Evolutionary conservation across 495 filamentous ascomycete species (phyloP).

Genomic region (Elasticomyces elasticus): DNA sequence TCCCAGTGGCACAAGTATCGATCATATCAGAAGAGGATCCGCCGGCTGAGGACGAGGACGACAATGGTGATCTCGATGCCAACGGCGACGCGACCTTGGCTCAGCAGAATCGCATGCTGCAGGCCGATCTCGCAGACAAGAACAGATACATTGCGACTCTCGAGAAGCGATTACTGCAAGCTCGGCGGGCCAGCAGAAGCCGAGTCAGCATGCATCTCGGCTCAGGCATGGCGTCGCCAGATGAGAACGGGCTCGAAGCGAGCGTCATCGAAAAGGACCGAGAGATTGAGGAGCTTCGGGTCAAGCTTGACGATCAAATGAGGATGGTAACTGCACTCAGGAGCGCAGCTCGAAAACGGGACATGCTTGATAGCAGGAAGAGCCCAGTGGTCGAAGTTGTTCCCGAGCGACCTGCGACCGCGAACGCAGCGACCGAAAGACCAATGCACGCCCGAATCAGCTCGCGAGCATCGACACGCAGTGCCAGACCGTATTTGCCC

Average conservation of each 20-base stretch:
- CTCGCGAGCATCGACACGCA: conserved; percentile 12
- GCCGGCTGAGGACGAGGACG: conserved; percentile 50
- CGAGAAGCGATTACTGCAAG: conserved; percentile 85
- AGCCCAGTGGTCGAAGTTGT: not conserved
- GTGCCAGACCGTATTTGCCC: not conserved
- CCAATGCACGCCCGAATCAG: not conserved
- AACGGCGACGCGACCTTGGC: conserved; percentile 75
- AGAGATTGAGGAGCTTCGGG: conserved; percentile 83
- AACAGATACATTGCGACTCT: conserved; percentile 92
- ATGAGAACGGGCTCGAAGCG: conserved; percentile 48
- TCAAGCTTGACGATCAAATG: conserved; percentile 90
- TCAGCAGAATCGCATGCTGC: conserved; percentile 75
- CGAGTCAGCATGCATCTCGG: conserved; percentile 63
- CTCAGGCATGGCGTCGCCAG: conserved; percentile 20
- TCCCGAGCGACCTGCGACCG: conserved; percentile 4
- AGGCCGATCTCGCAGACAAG: conserved; percentile 88
- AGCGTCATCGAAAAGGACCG: conserved; percentile 81
- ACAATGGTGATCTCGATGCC: conserved; percentile 61
- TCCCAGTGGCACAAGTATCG: conserved; percentile 14
- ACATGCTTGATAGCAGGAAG: conserved; percentile 52
- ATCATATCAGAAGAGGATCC: conserved; percentile 12
- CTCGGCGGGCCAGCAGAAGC: conserved; percentile 79
- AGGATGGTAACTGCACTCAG: conserved; percentile 82
- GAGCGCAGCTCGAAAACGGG: conserved; percentile 76
- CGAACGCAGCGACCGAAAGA: not conserved